Conservation (phyloP, 805 yeast genomes). For the Brettanomyces anomalus region DNA sequence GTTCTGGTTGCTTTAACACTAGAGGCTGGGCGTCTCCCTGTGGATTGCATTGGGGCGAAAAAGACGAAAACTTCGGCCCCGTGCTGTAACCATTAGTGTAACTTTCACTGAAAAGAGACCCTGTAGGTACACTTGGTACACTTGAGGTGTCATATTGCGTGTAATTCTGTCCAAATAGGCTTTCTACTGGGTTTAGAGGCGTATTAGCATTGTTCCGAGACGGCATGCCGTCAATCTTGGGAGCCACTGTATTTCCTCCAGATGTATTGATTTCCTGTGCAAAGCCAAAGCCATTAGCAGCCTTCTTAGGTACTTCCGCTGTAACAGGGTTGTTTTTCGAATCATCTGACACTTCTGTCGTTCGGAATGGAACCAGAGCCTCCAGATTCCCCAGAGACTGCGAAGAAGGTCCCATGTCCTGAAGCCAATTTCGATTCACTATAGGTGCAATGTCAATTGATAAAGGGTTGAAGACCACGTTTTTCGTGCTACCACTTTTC, state of each 20-base stretch:
- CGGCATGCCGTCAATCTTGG: no score
- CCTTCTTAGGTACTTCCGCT: not conserved
- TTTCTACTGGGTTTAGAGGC: no score
- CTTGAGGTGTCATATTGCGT: no score
- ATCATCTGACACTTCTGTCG: not conserved
- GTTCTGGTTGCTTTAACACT: not conserved
- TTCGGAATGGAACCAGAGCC: not conserved
- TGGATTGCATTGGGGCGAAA: not conserved
- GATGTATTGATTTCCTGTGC: no score
- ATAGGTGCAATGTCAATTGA: conserved; percentile 12
- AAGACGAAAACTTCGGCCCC: not conserved
- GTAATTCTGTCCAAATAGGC: no score
- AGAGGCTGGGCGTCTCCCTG: not conserved
- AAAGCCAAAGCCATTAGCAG: no score
- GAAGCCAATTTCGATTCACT: not conserved
- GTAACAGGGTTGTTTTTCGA: not conserved
- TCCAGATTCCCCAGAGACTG: not conserved
- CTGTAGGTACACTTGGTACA: no score
- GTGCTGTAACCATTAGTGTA: not conserved
- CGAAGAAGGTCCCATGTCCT: conserved; percentile 1
- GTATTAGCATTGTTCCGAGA: no score
- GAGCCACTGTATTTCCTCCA: no score
- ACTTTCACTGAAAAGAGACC: no score
- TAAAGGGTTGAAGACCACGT: conserved; percentile 23
- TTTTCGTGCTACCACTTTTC: conserved; percentile 2